Conservation (phyloP, 2,329 filamentous ascomycete genomes). For the Beauveria pseudobassiana region DNA sequence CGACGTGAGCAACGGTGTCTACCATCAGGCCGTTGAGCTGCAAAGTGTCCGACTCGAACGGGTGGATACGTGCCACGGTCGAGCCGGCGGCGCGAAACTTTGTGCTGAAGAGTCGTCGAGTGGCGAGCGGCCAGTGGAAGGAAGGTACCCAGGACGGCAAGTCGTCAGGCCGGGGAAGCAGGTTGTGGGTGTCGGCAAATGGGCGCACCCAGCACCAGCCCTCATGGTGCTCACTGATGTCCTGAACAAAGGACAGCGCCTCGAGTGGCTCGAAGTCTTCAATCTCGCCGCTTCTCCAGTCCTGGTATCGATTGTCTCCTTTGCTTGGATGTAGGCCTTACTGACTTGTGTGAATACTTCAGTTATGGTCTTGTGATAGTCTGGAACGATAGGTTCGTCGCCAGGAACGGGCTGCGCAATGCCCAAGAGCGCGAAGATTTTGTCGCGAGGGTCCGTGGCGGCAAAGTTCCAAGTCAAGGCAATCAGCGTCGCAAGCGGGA, state of each 20-base stretch:
- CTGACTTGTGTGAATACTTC: conserved; percentile 10
- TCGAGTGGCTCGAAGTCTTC: conserved; percentile 2
- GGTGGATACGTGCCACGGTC: background rate
- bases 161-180: background rate
- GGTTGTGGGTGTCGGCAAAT: conserved; percentile 4
- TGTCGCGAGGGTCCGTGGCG: conserved; percentile 14
- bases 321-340: conserved; percentile 4
- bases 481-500: conserved; percentile 3
- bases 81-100: conserved; percentile 5
- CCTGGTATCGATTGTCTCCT: conserved; percentile 8
- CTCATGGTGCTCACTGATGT: background rate
- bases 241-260: conserved; percentile 3
- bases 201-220: conserved; percentile 8
- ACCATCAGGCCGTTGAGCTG: conserved; percentile 1
- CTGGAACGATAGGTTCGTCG: conserved; percentile 3
- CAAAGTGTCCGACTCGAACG: background rate
- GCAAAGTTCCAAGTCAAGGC: conserved; percentile 14
- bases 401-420: conserved; percentile 4
- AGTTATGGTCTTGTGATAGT: conserved; percentile 8
- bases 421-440: conserved; percentile 15
- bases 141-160: conserved; percentile 13
- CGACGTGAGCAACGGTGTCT: background rate
- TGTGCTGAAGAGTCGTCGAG: background rate
- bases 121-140: background rate
- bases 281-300: conserved; percentile 9